These are phyloP conservation scores for Golubevia pallescens DNA, from an alignment of 1,284 basidiomycete genomes.

Conservation along the genomic window DNA sequence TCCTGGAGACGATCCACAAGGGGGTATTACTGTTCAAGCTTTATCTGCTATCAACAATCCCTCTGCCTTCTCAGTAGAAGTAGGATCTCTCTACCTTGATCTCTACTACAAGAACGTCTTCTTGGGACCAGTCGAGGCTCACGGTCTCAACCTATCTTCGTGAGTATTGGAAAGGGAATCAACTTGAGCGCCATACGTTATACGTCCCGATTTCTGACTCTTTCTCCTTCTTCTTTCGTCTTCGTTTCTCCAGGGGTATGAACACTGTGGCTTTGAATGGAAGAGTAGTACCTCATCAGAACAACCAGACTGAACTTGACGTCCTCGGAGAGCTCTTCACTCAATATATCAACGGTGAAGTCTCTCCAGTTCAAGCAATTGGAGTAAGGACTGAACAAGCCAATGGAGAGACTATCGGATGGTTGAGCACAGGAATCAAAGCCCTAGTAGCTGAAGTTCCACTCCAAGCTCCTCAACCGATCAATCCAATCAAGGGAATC, in stretches of 20 bases:
- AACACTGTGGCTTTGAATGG: conserved; percentile 52
- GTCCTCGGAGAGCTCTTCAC: conserved; percentile 55
- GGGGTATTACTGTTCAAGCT: conserved; percentile 46
- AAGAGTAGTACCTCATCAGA: conserved; percentile 36
- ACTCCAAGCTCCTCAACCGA: conserved; percentile 47
- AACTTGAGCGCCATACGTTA: too few relatives aligned
- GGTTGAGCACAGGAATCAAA: conserved; percentile 47
- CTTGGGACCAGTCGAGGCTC: conserved; percentile 46
- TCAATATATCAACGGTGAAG: conserved; percentile 57
- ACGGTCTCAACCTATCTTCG: conserved; percentile 44
- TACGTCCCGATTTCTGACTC: too few relatives aligned
- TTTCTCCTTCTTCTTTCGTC: background rate
- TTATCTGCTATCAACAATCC: conserved; percentile 51
- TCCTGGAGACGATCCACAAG: conserved; percentile 53
- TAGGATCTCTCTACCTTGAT: conserved; percentile 44
- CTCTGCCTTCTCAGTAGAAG: conserved; percentile 58
- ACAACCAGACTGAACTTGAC: conserved; percentile 49
- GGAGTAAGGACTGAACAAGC: conserved; percentile 34
- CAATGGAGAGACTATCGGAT: conserved; percentile 36
- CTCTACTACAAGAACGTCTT: conserved; percentile 49
- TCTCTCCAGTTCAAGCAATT: conserved; percentile 24
- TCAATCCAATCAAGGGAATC: conserved; percentile 62
- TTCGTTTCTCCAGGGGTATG: conserved; percentile 18
- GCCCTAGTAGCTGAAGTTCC: conserved; percentile 42
- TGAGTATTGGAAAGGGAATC: conserved; percentile 6